Conservation (phyloP, 192 early-diverging fungal genomes). For the Pecoramyces ruminantium region DNA sequence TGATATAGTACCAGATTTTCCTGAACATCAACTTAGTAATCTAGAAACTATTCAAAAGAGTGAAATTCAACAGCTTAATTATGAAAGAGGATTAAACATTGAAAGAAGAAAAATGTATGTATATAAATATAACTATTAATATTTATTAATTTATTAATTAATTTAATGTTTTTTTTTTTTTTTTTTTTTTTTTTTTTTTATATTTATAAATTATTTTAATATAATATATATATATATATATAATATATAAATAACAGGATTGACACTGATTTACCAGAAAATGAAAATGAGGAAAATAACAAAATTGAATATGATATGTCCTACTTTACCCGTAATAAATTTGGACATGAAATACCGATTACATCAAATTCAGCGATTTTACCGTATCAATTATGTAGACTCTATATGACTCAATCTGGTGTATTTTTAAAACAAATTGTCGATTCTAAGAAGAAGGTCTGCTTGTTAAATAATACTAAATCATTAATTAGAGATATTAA, state of each 20-base stretch:
- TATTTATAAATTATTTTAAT: too few species aligned
- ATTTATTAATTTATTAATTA: too few species aligned
- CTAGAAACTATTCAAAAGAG: background rate
- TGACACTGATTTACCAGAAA: too few species aligned
- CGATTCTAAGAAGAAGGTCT: slow-evolving; percentile 50
- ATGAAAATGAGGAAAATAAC: too few species aligned
- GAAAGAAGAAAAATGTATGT: background rate
- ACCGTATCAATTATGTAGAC: slow-evolving; percentile 38
- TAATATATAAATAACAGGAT: too few species aligned
- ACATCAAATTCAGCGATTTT: slow-evolving; percentile 16
- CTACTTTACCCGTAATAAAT: slow-evolving; percentile 3
- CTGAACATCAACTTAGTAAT: background rate
- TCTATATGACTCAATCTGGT: slow-evolving; percentile 63
- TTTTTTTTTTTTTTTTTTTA: too few species aligned
- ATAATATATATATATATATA: too few species aligned
- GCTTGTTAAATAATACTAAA: slow-evolving; percentile 44
- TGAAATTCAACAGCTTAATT: background rate
- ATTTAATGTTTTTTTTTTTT: too few species aligned
- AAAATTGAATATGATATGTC: background rate
- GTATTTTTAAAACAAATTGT: slow-evolving; percentile 33
- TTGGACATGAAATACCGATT: slow-evolving; percentile 21
- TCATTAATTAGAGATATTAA: slow-evolving; percentile 52
- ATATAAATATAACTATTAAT: too few species aligned
- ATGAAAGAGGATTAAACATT: background rate
- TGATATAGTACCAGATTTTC: background rate